Conservation (phyloP, 2,329 filamentous ascomycete genomes). For the Fusarium penzigii region DNA sequence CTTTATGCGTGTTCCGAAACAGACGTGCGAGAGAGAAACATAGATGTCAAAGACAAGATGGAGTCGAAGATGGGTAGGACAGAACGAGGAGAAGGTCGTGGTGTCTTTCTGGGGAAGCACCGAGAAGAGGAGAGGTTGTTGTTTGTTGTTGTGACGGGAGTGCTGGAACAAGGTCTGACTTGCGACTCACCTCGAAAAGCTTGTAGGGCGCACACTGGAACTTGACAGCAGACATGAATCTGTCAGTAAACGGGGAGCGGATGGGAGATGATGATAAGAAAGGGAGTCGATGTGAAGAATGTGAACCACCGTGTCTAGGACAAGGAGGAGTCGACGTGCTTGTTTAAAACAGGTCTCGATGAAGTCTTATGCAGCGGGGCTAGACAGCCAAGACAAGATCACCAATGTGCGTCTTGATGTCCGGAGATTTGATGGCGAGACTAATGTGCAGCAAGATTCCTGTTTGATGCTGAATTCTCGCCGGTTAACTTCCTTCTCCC, state of each 20-base stretch:
- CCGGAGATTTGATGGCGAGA: constrained; percentile 44
- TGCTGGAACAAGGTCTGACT: constrained; percentile 35
- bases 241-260: constrained; percentile 37
- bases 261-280: constrained; percentile 35
- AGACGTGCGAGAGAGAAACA: constrained; percentile 16
- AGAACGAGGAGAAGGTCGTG: constrained; percentile 15
- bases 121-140: constrained; percentile 16
- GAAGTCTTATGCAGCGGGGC: constrained; percentile 38
- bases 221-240: constrained; percentile 61
- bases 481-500: constrained; percentile 32
- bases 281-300: constrained; percentile 35
- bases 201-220: constrained; percentile 58
- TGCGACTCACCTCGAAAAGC: constrained; percentile 59
- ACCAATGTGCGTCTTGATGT: constrained; percentile 30
- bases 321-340: constrained; percentile 30
- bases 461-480: constrained; percentile 33
- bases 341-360: constrained; percentile 41
- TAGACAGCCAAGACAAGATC: constrained; percentile 32
- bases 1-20: constrained; percentile 20
- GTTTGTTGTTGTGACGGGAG: constrained; percentile 22
- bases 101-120: constrained; percentile 12
- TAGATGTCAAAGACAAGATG: constrained; percentile 5
- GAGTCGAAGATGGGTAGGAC: too few species aligned
- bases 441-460: constrained; percentile 33
- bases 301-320: constrained; percentile 41